phyloP scores from a whole-genome alignment of 768 basidiomycete species.

The Psilocybe subaeruginosa region DNA sequence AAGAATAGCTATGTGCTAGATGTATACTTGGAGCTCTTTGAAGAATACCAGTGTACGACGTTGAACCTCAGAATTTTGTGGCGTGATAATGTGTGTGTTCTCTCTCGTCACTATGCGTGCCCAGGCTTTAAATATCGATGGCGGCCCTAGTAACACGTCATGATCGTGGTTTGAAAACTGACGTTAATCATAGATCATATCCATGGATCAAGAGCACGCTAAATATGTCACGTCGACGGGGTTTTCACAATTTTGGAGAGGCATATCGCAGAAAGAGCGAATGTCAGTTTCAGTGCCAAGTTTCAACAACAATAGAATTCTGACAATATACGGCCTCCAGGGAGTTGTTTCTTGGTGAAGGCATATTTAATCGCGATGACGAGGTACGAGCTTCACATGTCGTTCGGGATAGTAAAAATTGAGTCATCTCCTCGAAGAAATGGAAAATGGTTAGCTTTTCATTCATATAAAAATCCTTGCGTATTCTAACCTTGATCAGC shows the following conservation, averaged over 20 bases:
- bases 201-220: slow-evolving; percentile 73
- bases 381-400: slow-evolving; percentile 43
- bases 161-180: slow-evolving; percentile 12
- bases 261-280: slow-evolving; percentile 63
- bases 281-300: slow-evolving; percentile 44
- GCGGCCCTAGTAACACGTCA: slow-evolving; percentile 1
- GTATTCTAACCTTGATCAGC: slow-evolving; percentile 38
- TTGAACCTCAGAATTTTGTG: slow-evolving; percentile 72
- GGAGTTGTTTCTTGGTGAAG: slow-evolving; percentile 69
- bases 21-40: slow-evolving; percentile 65
- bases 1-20: slow-evolving; percentile 64
- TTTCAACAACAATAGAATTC: neutral
- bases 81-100: slow-evolving; percentile 61
- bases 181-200: slow-evolving; percentile 55
- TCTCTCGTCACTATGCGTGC: slow-evolving; percentile 7
- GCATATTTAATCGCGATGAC: slow-evolving; percentile 81
- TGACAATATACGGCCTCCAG: slow-evolving; percentile 26
- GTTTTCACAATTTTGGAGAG: slow-evolving; percentile 71
- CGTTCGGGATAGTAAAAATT: neutral
- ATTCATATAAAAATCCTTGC: slow-evolving; percentile 1
- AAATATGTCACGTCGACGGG: slow-evolving; percentile 70
- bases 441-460: slow-evolving; percentile 62
- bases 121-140: slow-evolving; percentile 3
- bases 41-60: slow-evolving; percentile 72
- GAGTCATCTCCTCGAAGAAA: slow-evolving; percentile 30